Conservation (phyloP, 2,329 filamentous ascomycete genomes). For the Zymoseptoria tritici region DNA sequence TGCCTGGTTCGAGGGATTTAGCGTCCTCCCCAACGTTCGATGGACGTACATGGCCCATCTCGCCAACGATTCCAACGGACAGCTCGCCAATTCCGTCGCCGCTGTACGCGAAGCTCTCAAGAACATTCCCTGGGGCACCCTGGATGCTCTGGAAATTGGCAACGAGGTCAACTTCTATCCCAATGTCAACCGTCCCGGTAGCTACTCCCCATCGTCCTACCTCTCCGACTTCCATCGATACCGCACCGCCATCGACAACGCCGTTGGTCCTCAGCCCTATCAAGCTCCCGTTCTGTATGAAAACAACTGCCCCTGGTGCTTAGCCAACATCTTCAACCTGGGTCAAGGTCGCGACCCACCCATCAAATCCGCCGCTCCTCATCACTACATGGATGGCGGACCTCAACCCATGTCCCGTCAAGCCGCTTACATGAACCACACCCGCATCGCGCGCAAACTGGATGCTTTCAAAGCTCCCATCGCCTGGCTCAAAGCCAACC, state of each 20-base stretch:
- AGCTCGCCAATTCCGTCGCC: slow-evolving; percentile 6
- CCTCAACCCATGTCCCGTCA: slow-evolving; percentile 4
- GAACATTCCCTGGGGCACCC: slow-evolving; percentile 5
- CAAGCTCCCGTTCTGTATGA: slow-evolving; percentile 8
- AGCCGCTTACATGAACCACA: slow-evolving; percentile 13
- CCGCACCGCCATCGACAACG: neutral
- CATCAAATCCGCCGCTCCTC: slow-evolving; percentile 2
- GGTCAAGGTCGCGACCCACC: slow-evolving; percentile 6
- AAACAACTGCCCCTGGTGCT: slow-evolving; percentile 6
- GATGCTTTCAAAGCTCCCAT: slow-evolving; percentile 5
- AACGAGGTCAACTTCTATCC: slow-evolving; percentile 11
- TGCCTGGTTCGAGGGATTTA: slow-evolving; percentile 12
- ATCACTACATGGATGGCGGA: slow-evolving; percentile 11
- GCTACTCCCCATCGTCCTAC: slow-evolving; percentile 4
- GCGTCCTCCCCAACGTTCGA: slow-evolving; percentile 4
- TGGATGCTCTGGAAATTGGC: slow-evolving; percentile 12
- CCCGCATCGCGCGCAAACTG: slow-evolving; percentile 5
- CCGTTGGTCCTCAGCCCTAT: slow-evolving; percentile 2
- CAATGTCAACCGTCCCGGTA: slow-evolving; percentile 1
- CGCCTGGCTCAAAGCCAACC: slow-evolving; percentile 6
- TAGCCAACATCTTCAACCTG: slow-evolving; percentile 5
- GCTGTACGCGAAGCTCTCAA: slow-evolving; percentile 6
- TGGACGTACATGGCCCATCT: slow-evolving; percentile 10
- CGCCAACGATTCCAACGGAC: slow-evolving; percentile 4
- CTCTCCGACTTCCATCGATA: slow-evolving; percentile 8